These are phyloP conservation scores for Myriosclerotinia curreyana DNA, from an alignment of 2,329 filamentous ascomycete species.

Conservation along the genomic window DNA sequence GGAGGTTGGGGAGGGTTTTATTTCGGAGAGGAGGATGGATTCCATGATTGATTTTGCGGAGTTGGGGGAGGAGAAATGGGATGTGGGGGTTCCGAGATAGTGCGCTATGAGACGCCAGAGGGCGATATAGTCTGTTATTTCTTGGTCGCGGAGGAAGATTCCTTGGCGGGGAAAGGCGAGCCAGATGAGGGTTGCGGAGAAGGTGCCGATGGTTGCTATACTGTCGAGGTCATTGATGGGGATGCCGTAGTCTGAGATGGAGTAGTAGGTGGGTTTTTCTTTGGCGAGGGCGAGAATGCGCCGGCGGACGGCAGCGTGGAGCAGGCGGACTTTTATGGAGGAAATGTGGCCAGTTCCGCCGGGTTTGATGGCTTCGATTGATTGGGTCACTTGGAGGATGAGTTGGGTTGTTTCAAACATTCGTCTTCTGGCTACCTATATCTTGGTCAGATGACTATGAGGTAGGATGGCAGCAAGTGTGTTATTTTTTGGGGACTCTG, in stretches of 20 bases:
- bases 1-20: conserved; percentile 61
- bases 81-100: conserved; percentile 65
- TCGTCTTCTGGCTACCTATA: conserved; percentile 57
- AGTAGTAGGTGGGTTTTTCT: conserved; percentile 60
- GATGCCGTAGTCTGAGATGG: conserved; percentile 55
- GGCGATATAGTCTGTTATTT: conserved; percentile 67
- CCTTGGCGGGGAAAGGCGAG: conserved; percentile 70
- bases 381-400: conserved; percentile 66
- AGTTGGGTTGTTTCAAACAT: conserved; percentile 73
- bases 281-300: conserved; percentile 59
- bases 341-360: conserved; percentile 64
- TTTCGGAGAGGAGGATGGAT: conserved; percentile 61
- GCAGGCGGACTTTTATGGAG: conserved; percentile 63
- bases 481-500: not conserved
- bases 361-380: conserved; percentile 62
- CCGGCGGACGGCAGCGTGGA: conserved; percentile 65
- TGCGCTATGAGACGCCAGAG: conserved; percentile 74
- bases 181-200: conserved; percentile 66
- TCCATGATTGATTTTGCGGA: conserved; percentile 65
- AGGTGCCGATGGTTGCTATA: conserved; percentile 68
- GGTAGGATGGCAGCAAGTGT: no score
- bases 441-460: not conserved
- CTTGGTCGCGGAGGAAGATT: conserved; percentile 58
- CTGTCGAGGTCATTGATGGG: conserved; percentile 75
- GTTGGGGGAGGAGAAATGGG: conserved; percentile 54